Conservation (phyloP, 2,329 filamentous ascomycete species). For the Nannizziopsis barbatae region DNA sequence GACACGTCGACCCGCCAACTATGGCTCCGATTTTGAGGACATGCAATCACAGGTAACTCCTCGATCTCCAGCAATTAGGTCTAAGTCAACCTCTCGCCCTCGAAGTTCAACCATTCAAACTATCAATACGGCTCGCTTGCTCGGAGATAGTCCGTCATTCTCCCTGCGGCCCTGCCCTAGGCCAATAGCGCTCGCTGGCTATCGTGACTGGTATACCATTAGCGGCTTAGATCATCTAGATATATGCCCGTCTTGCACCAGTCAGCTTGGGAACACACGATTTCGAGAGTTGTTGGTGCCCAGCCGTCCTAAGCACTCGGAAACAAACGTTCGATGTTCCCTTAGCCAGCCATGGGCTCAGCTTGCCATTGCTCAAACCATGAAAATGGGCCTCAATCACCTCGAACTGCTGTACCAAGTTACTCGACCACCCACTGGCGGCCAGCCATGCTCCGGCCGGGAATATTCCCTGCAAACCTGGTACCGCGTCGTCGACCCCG, state of each 20-base stretch:
- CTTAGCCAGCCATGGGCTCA: constrained; percentile 75
- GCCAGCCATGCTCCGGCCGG: constrained; percentile 49
- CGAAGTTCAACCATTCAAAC: constrained; percentile 11
- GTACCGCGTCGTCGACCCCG: constrained; percentile 63
- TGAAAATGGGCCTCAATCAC: constrained; percentile 57
- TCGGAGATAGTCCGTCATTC: constrained; percentile 16
- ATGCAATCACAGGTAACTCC: neutral
- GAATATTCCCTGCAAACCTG: constrained; percentile 51
- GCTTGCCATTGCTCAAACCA: constrained; percentile 69
- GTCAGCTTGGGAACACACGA: constrained; percentile 56
- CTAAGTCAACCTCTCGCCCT: constrained; percentile 1
- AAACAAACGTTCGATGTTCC: constrained; percentile 57
- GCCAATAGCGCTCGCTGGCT: constrained; percentile 48
- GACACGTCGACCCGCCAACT: neutral
- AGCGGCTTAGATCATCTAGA: constrained; percentile 59
- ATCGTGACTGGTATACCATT: constrained; percentile 72
- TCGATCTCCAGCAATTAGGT: constrained; percentile 1
- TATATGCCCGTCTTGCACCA: constrained; percentile 73
- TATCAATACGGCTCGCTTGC: constrained; percentile 10
- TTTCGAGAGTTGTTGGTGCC: constrained; percentile 58
- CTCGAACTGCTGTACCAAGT: constrained; percentile 60
- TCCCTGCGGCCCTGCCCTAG: constrained; percentile 59
- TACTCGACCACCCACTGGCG: constrained; percentile 49
- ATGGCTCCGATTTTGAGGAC: neutral
- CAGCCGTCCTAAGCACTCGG: constrained; percentile 47